A percentile compares a stretch with the other conserved stretches of the same genome.
Evolutionary conservation across 257 asterid genomes (phyloP).

Genomic region (Jacaranda mimosifolia): DNA sequence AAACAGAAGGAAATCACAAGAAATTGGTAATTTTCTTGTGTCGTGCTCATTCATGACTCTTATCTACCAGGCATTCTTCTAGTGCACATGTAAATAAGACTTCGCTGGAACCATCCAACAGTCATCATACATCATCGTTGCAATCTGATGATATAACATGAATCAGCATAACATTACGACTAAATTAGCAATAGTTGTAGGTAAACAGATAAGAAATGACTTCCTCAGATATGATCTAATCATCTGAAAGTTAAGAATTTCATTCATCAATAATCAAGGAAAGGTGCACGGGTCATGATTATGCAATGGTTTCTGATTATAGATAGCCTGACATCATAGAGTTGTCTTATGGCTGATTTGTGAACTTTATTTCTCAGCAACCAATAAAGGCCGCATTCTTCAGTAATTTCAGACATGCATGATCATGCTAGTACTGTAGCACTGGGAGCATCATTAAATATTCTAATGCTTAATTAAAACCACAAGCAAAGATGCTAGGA

Average conservation of each 20-base stretch:
- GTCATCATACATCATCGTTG: constrained; percentile 79
- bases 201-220: constrained; percentile 13
- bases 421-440: too few species aligned
- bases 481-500: too few species aligned
- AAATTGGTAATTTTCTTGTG: constrained; percentile 30
- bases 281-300: constrained; percentile 32
- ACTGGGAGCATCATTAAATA: too few species aligned
- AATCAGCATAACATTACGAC: constrained; percentile 52
- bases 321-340: background rate
- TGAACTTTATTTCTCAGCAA: constrained; percentile 33
- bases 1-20: constrained; percentile 35
- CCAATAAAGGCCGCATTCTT: constrained; percentile 23
- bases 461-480: too few species aligned
- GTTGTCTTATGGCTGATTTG: constrained; percentile 1
- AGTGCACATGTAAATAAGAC: constrained; percentile 51
- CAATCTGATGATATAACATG: constrained; percentile 70
- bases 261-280: constrained; percentile 34
- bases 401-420: background rate
- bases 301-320: constrained; percentile 9
- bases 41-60: constrained; percentile 48
- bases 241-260: constrained; percentile 14
- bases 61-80: constrained; percentile 54
- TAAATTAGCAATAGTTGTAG: constrained; percentile 37
- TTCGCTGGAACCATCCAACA: constrained; percentile 58
- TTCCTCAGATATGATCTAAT: constrained; percentile 28